Evolutionary conservation across 2,329 filamentous ascomycete genomes (phyloP), one percentile per base, ranked within the genome.

Genomic region (Stachybotrys chartarum): DNA sequence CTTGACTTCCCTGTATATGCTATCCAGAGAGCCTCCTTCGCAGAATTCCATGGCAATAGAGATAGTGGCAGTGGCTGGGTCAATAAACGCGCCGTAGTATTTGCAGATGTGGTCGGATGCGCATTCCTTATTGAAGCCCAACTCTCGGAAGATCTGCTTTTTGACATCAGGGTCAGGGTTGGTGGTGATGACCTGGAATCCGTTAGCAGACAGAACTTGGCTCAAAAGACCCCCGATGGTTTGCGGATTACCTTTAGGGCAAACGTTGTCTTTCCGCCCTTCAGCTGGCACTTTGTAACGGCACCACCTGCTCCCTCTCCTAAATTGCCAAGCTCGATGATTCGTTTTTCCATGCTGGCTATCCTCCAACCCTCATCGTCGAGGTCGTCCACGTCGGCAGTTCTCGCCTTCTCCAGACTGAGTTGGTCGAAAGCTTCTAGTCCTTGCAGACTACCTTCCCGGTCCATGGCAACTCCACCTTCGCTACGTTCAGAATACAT

Each of bases 11-110:
- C 90, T 90, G 77, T 99, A 99, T 61, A 99, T 94, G 68, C 90
- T 94, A 75, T 99, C 92, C 18, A 99, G 81, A 50, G 91, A 96
- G 54, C 94, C 94, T 56, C 94, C 94, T 73, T 97, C 94, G 69
- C 94, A 99, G 66, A 96, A 97, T 70, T 99, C 94, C 94, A 99
- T 99, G 56, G 91, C 92, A 67, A 99, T 99, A 51, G 91, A 96
- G 62, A 99, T 97, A 51, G 93, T 97, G 52, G 92, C 91, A 10
- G 91, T 95, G n/a, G 91, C 88, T 56, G 94, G 89, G 68, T 99
- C 93, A 69, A 95, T 90, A 70, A 97, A 99, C 46, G 93, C 93
- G 60, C 94, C 94, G 66, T 97, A 99, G 75, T 99, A 99, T 60
- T 88, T 86, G 74, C 94, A 99, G 66, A 99, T 99, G 70, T 97